Percentiles rank a stretch among this genome's conserved stretches.
Evolutionary conservation across 2,329 filamentous ascomycete genomes (phyloP).

Genomic region (Fusarium dimerum): DNA sequence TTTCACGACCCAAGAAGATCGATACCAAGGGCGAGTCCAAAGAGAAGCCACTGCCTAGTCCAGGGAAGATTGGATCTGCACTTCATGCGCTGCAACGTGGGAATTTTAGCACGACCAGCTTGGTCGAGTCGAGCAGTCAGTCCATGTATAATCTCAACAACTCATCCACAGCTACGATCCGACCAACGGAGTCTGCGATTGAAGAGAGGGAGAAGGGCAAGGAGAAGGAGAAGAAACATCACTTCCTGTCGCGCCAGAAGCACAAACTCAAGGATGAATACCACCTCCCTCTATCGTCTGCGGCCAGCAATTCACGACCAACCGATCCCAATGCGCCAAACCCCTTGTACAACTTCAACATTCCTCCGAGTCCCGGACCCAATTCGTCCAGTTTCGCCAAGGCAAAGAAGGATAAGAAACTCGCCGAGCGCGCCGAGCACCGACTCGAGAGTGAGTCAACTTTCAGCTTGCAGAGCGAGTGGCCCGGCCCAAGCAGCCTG

Average conservation of each 20-base stretch:
- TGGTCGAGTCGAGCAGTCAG: slow-evolving; percentile 61
- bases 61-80: slow-evolving; percentile 69
- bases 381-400: slow-evolving; percentile 71
- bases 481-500: slow-evolving; percentile 56
- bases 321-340: slow-evolving; percentile 74
- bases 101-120: slow-evolving; percentile 71
- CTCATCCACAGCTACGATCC: slow-evolving; percentile 73
- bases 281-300: slow-evolving; percentile 71
- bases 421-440: slow-evolving; percentile 63
- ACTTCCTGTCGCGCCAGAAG: slow-evolving; percentile 78
- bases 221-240: slow-evolving; percentile 76
- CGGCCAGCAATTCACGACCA: slow-evolving; percentile 73
- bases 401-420: slow-evolving; percentile 83
- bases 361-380: slow-evolving; percentile 71
- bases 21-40: slow-evolving; percentile 67
- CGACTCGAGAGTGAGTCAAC: slow-evolving; percentile 55
- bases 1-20: slow-evolving; percentile 76
- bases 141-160: slow-evolving; percentile 76
- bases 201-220: slow-evolving; percentile 51
- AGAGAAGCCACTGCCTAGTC: slow-evolving; percentile 70
- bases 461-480: slow-evolving; percentile 45
- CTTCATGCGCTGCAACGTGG: slow-evolving; percentile 64
- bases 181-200: slow-evolving; percentile 57
- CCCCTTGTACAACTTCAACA: slow-evolving; percentile 76
- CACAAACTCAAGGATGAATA: slow-evolving; percentile 77